A percentile compares a stretch with the other conserved stretches of the same genome.
Conservation (phyloP, 1,284 basidiomycete genomes). For the Lignosus rhinocerotis region DNA sequence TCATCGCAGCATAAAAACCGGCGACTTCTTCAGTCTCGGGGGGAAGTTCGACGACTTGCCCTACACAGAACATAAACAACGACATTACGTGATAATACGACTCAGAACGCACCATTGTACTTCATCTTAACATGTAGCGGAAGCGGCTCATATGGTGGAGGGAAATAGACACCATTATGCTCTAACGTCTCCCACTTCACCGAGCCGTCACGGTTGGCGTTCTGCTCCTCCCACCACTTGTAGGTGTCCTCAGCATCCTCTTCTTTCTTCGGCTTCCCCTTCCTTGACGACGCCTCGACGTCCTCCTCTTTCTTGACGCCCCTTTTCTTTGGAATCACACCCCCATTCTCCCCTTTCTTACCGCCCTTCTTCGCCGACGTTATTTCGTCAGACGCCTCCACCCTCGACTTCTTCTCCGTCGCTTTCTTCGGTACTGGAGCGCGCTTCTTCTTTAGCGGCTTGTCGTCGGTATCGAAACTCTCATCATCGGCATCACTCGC, state of each 20-base stretch:
- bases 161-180: constrained; percentile 95
- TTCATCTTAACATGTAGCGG: constrained; percentile 91
- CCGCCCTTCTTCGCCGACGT: constrained; percentile 35
- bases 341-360: constrained; percentile 37
- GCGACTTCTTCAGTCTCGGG: constrained; percentile 95
- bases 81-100: neutral
- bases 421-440: constrained; percentile 33
- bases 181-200: constrained; percentile 92
- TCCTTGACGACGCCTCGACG: constrained; percentile 40
- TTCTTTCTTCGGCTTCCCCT: constrained; percentile 59
- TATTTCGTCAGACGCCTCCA: constrained; percentile 34
- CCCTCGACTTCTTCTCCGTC: constrained; percentile 42
- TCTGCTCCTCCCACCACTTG: constrained; percentile 82
- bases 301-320: constrained; percentile 37
- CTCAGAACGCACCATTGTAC: constrained; percentile 75
- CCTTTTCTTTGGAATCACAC: constrained; percentile 36
- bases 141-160: constrained; percentile 89
- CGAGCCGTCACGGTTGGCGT: constrained; percentile 70
- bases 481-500: constrained; percentile 51
- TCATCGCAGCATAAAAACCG: constrained; percentile 91
- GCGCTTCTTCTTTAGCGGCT: constrained; percentile 42
- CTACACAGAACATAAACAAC: constrained; percentile 41
- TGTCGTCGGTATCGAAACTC: constrained; percentile 42
- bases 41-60: constrained; percentile 78
- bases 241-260: constrained; percentile 69